Evolutionary conservation across 1,139 yeast genomes (phyloP).

Genomic region (Lodderomyces theae): DNA sequence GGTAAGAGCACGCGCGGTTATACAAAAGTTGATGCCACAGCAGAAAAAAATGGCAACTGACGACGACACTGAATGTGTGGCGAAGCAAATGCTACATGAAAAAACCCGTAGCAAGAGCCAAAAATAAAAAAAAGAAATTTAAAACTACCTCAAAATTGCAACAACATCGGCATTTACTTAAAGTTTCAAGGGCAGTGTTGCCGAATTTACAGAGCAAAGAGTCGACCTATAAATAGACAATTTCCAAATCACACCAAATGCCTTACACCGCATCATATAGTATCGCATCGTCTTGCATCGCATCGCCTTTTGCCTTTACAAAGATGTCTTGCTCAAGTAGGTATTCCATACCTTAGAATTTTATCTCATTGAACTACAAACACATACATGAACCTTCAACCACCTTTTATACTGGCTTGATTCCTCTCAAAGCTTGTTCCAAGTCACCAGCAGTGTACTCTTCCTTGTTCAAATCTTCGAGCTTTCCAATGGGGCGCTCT

Average conservation of each 20-base stretch:
- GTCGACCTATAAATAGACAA: no score
- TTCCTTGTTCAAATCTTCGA: slow-evolving; percentile 32
- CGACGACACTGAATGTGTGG: slow-evolving; percentile 1
- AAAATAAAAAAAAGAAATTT: slow-evolving; percentile 3
- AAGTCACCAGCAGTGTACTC: slow-evolving; percentile 40
- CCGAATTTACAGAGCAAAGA: no score
- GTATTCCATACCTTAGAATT: no score
- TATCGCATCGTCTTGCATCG: no score
- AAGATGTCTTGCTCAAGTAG: no score
- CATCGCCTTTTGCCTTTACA: no score
- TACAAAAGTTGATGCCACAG: neutral
- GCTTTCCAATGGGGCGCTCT: slow-evolving; percentile 42
- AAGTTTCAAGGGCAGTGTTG: no score
- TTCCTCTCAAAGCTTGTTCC: slow-evolving; percentile 30
- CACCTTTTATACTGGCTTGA: slow-evolving; percentile 14
- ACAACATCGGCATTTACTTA: neutral
- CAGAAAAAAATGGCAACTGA: neutral
- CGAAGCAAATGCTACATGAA: neutral
- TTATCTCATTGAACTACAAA: neutral
- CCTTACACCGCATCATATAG: no score
- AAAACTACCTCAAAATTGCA: no score
- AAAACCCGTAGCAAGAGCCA: no score
- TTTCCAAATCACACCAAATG: no score
- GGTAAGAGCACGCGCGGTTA: slow-evolving; percentile 2
- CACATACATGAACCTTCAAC: neutral